These are phyloP conservation scores for Boeremia exigua DNA, from an alignment of 2,329 filamentous ascomycete species.

Conservation along the genomic window DNA sequence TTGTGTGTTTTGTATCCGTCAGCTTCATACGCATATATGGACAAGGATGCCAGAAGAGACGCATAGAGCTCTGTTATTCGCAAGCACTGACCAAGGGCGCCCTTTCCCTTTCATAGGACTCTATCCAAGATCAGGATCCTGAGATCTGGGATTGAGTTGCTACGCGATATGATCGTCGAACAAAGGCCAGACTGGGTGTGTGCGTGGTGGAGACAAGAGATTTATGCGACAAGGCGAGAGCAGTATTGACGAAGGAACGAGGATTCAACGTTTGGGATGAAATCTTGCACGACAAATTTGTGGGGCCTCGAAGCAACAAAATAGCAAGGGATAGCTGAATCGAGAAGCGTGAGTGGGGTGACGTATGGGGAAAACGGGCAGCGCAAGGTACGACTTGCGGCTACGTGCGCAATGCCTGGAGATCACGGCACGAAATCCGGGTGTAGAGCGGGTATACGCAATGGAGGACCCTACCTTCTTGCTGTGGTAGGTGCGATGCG, in stretches of 20 bases:
- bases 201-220: not conserved
- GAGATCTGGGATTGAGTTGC: not conserved
- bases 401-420: not conserved
- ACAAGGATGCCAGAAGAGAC: not conserved
- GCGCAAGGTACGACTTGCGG: not conserved
- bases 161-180: conserved; percentile 5
- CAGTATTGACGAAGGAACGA: not conserved
- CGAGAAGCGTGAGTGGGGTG: conserved; percentile 11
- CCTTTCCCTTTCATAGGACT: not conserved
- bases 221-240: not conserved
- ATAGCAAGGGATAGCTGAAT: not conserved
- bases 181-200: not conserved
- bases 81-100: conserved; percentile 2
- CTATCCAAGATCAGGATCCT: not conserved
- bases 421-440: not conserved
- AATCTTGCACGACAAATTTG: conserved; percentile 3
- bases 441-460: not conserved
- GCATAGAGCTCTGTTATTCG: not conserved
- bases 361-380: conserved; percentile 6
- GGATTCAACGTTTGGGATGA: not conserved
- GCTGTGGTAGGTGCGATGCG: not conserved
- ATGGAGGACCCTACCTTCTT: too few species aligned
- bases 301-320: not conserved
- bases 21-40: not conserved
- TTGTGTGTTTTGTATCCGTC: not conserved